Evolutionary conservation across 306 rosid genomes (phyloP).

Genomic region (Quercus wislizeni): DNA sequence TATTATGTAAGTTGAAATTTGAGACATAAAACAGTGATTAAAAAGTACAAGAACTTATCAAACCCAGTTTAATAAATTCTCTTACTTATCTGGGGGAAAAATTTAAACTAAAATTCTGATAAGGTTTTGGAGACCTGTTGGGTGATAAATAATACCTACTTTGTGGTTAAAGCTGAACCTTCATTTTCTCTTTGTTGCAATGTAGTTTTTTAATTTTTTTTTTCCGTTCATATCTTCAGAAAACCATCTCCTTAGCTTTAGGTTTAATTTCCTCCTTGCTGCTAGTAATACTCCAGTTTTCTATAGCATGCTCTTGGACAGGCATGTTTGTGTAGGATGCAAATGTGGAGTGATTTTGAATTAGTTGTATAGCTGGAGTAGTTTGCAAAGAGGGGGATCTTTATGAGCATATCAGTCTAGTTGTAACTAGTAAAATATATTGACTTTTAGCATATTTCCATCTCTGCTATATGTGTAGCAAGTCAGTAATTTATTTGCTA

Average conservation of each 20-base stretch:
- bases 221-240: background rate
- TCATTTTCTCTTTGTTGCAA: background rate
- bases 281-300: background rate
- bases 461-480: background rate
- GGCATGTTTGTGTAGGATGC: background rate
- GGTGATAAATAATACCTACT: slow-evolving; percentile 2
- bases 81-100: background rate
- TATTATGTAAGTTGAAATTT: background rate
- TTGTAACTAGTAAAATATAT: background rate
- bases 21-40: background rate
- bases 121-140: slow-evolving; percentile 6
- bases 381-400: background rate
- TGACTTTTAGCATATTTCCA: background rate
- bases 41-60: background rate
- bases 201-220: background rate
- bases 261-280: background rate
- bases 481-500: background rate
- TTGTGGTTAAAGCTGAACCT: background rate
- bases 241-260: background rate
- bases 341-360: background rate
- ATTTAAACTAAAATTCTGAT: background rate
- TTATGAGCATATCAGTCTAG: background rate
- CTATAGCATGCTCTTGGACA: background rate
- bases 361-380: background rate
- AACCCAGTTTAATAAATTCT: background rate